These are phyloP conservation scores for Elsinoe fawcettii DNA, from an alignment of 2,329 filamentous ascomycete genomes.

Conservation along the genomic window DNA sequence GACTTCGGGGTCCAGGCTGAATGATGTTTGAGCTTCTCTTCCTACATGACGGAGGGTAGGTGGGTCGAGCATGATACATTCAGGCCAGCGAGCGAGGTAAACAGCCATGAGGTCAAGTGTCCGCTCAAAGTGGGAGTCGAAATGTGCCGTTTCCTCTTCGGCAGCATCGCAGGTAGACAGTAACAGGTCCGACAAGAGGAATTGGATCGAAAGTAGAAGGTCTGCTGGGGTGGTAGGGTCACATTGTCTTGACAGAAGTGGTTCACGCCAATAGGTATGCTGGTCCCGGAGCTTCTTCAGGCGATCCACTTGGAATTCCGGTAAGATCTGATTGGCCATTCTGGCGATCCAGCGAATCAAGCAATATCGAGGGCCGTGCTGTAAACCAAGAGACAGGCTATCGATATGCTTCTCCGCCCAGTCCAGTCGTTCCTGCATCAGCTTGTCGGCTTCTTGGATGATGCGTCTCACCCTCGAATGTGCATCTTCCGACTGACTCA, in stretches of 20 bases:
- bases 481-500: background rate
- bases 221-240: background rate
- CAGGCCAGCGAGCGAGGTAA: slow-evolving; percentile 3
- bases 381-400: background rate
- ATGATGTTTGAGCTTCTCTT: slow-evolving; percentile 3
- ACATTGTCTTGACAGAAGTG: background rate
- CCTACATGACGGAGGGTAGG: background rate
- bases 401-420: slow-evolving; percentile 6
- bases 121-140: background rate
- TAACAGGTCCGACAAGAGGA: background rate
- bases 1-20: background rate
- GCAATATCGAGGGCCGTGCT: background rate
- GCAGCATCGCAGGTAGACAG: background rate
- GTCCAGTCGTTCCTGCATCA: slow-evolving; percentile 3
- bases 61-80: background rate
- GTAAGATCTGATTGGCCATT: background rate
- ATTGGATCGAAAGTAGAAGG: background rate
- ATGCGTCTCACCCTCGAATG: background rate
- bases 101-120: slow-evolving; percentile 1
- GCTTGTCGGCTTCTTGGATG: background rate
- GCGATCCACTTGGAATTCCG: background rate
- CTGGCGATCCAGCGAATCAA: slow-evolving; percentile 4
- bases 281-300: background rate
- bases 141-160: background rate
- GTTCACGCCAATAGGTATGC: background rate